These are phyloP conservation scores for Neonothopanus nambi DNA, from an alignment of 1,284 basidiomycete genomes.

Conservation along the genomic window DNA sequence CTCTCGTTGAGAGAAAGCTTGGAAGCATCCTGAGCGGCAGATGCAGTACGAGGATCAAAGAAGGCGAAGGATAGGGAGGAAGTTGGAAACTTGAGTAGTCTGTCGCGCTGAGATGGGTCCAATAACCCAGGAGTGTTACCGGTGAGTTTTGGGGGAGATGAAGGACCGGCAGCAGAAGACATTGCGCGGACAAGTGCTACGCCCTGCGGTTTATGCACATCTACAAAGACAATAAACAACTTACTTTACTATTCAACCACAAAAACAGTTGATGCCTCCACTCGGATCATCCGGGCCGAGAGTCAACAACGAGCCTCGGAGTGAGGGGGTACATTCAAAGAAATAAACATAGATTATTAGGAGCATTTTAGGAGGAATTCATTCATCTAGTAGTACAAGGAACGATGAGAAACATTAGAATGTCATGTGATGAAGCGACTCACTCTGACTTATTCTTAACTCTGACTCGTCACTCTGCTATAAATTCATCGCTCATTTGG, in stretches of 20 bases:
- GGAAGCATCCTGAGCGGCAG: constrained; percentile 34
- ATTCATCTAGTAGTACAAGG: too few relatives aligned
- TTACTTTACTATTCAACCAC: too few relatives aligned
- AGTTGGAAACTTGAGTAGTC: constrained; percentile 54
- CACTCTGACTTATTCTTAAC: neutral
- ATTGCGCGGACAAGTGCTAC: too few relatives aligned
- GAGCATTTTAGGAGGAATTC: too few relatives aligned
- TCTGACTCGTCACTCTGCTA: constrained; percentile 8
- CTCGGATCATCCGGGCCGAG: too few relatives aligned
- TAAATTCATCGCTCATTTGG: neutral
- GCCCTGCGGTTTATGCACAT: too few relatives aligned
- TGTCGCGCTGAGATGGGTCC: constrained; percentile 56
- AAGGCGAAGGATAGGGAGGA: constrained; percentile 64
- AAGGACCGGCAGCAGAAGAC: constrained; percentile 11
- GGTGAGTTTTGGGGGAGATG: constrained; percentile 21
- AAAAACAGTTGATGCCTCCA: too few relatives aligned
- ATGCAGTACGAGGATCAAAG: constrained; percentile 66
- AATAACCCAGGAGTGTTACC: constrained; percentile 54
- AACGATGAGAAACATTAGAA: neutral
- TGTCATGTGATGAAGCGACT: neutral
- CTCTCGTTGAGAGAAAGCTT: constrained; percentile 47
- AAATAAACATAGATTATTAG: neutral
- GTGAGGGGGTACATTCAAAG: neutral
- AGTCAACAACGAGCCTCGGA: too few relatives aligned
- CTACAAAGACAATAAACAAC: too few relatives aligned